A percentile compares a stretch with the other conserved stretches of the same genome.
Evolutionary conservation across 2,329 filamentous ascomycete genomes (phyloP).

Genomic region (Akanthomyces uredinophilus): DNA sequence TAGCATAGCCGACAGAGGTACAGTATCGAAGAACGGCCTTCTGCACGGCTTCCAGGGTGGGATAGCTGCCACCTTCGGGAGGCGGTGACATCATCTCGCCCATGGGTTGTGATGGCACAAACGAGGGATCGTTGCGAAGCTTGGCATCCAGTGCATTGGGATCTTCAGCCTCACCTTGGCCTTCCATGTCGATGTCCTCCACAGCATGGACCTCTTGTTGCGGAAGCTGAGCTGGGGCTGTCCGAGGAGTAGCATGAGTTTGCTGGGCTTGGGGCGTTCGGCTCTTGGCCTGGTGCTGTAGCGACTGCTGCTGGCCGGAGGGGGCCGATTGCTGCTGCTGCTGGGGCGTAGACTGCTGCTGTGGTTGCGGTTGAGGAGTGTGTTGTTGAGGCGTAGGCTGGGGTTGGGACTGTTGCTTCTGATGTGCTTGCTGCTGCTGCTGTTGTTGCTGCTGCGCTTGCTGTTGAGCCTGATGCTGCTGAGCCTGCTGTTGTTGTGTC

Average conservation of each 20-base stretch:
- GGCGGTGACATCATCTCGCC: slow-evolving; percentile 58
- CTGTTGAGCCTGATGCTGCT: slow-evolving; percentile 27
- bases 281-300: slow-evolving; percentile 13
- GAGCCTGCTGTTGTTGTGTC: slow-evolving; percentile 25
- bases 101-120: slow-evolving; percentile 50
- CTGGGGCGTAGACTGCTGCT: slow-evolving; percentile 22
- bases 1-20: slow-evolving; percentile 62
- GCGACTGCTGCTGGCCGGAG: slow-evolving; percentile 8
- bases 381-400: slow-evolving; percentile 17
- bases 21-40: slow-evolving; percentile 61
- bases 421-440: slow-evolving; percentile 27
- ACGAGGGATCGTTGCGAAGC: slow-evolving; percentile 44
- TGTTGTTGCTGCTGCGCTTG: slow-evolving; percentile 24
- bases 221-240: slow-evolving; percentile 31
- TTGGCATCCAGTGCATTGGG: slow-evolving; percentile 42
- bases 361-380: slow-evolving; percentile 19
- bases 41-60: slow-evolving; percentile 60
- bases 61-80: slow-evolving; percentile 59
- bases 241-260: slow-evolving; percentile 20
- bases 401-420: slow-evolving; percentile 25
- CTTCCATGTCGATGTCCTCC: slow-evolving; percentile 51
- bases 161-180: slow-evolving; percentile 42
- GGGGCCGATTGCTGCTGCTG: slow-evolving; percentile 24
- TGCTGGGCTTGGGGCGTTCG: slow-evolving; percentile 8
- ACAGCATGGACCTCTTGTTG: slow-evolving; percentile 37